Conservation (phyloP, 1,139 yeast species). For the Candida frijolesensis region DNA sequence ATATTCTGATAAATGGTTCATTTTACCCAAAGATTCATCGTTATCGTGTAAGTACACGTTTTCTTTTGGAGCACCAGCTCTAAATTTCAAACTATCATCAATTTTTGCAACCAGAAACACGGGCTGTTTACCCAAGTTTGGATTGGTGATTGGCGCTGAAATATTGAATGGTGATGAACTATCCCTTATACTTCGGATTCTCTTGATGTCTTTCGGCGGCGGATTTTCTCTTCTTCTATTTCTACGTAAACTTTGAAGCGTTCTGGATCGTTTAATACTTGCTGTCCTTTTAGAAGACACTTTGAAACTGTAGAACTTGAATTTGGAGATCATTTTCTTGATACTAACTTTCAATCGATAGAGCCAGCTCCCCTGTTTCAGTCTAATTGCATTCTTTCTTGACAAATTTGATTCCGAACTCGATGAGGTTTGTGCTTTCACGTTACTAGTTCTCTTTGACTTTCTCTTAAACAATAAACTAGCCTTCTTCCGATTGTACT, state of each 20-base stretch:
- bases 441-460: constrained; percentile 14
- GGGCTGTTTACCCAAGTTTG: constrained; percentile 26
- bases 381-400: constrained; percentile 38
- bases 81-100: constrained; percentile 28
- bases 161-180: constrained; percentile 6
- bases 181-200: constrained; percentile 4
- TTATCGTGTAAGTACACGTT: constrained; percentile 16
- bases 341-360: constrained; percentile 34
- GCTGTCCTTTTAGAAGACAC: constrained; percentile 32
- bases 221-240: constrained; percentile 23
- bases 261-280: constrained; percentile 16
- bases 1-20: constrained; percentile 28
- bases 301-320: constrained; percentile 29
- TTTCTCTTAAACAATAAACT: constrained; percentile 12
- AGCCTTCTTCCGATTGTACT: not conserved
- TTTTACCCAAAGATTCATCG: constrained; percentile 19
- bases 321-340: constrained; percentile 24
- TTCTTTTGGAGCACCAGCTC: constrained; percentile 32
- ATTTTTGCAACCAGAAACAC: constrained; percentile 19
- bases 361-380: constrained; percentile 33
- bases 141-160: constrained; percentile 23
- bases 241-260: constrained; percentile 20
- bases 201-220: constrained; percentile 18
- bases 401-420: constrained; percentile 20
- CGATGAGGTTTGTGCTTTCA: constrained; percentile 14